These are phyloP conservation scores for Pelargonium fulgidum DNA, from an alignment of 441 rosid species.

Conservation along the genomic window DNA sequence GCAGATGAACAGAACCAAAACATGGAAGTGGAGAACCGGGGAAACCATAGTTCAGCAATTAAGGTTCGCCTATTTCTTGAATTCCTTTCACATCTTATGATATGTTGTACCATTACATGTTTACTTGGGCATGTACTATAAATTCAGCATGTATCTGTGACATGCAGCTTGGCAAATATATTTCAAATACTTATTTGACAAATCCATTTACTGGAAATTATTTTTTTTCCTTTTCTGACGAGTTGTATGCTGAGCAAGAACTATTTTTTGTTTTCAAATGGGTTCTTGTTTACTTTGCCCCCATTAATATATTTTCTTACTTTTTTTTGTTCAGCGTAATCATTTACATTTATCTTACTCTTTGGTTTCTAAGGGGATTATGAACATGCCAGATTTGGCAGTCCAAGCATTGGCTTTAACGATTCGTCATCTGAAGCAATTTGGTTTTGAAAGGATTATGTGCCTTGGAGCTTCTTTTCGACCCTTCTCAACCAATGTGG, in stretches of 20 bases:
- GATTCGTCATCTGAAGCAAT: slow-evolving; percentile 62
- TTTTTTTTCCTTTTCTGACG: no score
- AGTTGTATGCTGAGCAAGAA: no score
- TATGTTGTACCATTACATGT: slow-evolving; percentile 2
- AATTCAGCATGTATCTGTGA: not conserved
- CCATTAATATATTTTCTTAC: not conserved
- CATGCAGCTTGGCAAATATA: no score
- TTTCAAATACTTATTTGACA: no score
- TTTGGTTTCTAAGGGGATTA: slow-evolving; percentile 44
- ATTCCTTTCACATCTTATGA: slow-evolving; percentile 7
- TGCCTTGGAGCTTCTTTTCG: slow-evolving; percentile 64
- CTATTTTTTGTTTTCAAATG: not conserved
- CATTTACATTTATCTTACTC: slow-evolving; percentile 15
- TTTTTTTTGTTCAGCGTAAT: not conserved
- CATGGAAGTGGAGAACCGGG: slow-evolving; percentile 25
- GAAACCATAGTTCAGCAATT: slow-evolving; percentile 28
- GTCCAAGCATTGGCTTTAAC: slow-evolving; percentile 77
- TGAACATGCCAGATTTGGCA: slow-evolving; percentile 77
- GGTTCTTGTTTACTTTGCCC: not conserved
- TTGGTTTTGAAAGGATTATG: slow-evolving; percentile 80
- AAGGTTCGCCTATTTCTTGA: slow-evolving; percentile 35
- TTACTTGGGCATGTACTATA: slow-evolving; percentile 3
- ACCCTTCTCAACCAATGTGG: slow-evolving; percentile 57
- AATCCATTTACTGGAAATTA: no score
- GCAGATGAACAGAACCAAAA: slow-evolving; percentile 28